Evolutionary conservation across 768 basidiomycete genomes (phyloP).

Genomic region (Tulasnella sp.): DNA sequence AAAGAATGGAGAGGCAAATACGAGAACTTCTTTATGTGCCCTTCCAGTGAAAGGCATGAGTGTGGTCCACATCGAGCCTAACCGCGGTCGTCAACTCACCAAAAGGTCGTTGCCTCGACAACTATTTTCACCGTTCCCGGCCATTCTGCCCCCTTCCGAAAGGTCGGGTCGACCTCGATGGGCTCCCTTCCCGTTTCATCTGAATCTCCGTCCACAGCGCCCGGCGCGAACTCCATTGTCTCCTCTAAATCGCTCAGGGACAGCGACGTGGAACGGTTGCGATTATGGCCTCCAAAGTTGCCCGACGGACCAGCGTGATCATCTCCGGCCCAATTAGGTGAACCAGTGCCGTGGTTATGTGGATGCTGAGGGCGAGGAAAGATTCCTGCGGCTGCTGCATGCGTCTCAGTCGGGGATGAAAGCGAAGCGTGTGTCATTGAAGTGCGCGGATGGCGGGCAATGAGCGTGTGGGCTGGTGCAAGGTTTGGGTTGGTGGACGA

Average conservation of each 20-base stretch:
- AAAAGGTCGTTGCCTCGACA: conserved; percentile 85
- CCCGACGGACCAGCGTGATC: neutral
- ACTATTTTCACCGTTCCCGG: conserved; percentile 89
- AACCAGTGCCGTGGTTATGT: neutral
- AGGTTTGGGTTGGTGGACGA: conserved; percentile 13
- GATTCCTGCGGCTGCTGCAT: conserved; percentile 79
- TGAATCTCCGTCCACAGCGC: conserved; percentile 24
- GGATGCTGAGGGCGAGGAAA: conserved; percentile 53
- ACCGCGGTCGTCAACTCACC: conserved; percentile 48
- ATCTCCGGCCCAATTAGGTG: conserved; percentile 6
- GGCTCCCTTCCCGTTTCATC: conserved; percentile 34
- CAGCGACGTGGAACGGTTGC: neutral
- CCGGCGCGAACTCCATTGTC: conserved; percentile 25
- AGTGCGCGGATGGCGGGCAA: conserved; percentile 78
- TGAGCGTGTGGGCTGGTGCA: conserved; percentile 74
- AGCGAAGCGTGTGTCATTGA: conserved; percentile 71
- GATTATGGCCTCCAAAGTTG: neutral
- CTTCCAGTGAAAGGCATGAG: conserved; percentile 39
- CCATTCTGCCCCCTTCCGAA: conserved; percentile 59
- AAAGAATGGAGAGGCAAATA: conserved; percentile 94
- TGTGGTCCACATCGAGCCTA: neutral
- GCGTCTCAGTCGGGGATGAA: conserved; percentile 81
- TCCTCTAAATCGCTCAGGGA: conserved; percentile 25
- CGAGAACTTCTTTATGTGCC: conserved; percentile 88
- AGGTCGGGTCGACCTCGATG: conserved; percentile 78